These are phyloP conservation scores for Aspergillus piperis DNA, from an alignment of 2,329 filamentous ascomycete genomes.

Conservation along the genomic window DNA sequence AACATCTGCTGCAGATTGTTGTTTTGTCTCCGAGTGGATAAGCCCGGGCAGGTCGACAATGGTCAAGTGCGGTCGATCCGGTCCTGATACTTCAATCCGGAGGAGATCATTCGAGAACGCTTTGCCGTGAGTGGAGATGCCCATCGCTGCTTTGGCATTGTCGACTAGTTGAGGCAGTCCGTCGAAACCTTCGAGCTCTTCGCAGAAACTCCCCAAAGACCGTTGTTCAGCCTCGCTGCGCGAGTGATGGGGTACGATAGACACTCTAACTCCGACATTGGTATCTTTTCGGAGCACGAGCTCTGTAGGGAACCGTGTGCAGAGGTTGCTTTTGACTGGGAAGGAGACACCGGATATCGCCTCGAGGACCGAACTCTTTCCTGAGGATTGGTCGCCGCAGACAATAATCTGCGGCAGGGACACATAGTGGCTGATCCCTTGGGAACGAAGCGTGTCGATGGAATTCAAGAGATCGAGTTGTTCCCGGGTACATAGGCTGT, in stretches of 20 bases:
- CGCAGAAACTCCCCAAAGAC: conserved; percentile 1
- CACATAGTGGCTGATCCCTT: conserved; percentile 52
- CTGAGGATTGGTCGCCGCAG: conserved; percentile 65
- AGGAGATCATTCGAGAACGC: conserved; percentile 54
- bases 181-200: conserved; percentile 20
- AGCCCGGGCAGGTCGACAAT: conserved; percentile 64
- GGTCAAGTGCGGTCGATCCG: conserved; percentile 61
- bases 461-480: conserved; percentile 60
- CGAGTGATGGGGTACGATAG: conserved; percentile 44
- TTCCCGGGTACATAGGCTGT: conserved; percentile 42
- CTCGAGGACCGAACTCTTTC: conserved; percentile 63
- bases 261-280: conserved; percentile 20
- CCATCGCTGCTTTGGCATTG: conserved; percentile 29
- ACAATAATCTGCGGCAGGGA: conserved; percentile 64
- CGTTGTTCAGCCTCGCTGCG: conserved; percentile 21
- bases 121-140: conserved; percentile 26
- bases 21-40: conserved; percentile 56
- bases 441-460: conserved; percentile 57
- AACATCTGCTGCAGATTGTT: conserved; percentile 58
- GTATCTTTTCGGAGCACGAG: conserved; percentile 51
- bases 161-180: conserved; percentile 24
- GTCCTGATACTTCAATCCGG: conserved; percentile 61
- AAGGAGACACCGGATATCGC: conserved; percentile 65
- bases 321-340: conserved; percentile 60
- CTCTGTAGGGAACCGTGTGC: conserved; percentile 64